Percentiles rank a stretch among this genome's conserved stretches.
These are phyloP conservation scores for Phytophthora uliginosa DNA, from an alignment of 352 stramenopile species.

Conservation along the genomic window DNA sequence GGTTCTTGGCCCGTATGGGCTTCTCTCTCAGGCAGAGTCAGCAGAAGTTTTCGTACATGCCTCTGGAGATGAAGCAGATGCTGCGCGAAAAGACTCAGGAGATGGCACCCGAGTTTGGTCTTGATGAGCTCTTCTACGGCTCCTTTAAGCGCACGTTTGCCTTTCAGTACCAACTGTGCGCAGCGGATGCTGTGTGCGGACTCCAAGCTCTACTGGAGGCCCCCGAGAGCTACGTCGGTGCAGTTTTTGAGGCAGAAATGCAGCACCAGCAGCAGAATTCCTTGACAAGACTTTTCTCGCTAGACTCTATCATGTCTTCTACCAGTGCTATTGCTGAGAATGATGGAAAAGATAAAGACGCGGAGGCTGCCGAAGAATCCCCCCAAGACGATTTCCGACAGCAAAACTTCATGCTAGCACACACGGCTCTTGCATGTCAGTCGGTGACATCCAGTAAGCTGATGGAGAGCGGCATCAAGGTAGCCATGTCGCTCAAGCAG, in stretches of 20 bases:
- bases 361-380: slow-evolving; percentile 28
- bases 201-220: slow-evolving; percentile 96
- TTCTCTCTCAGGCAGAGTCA: slow-evolving; percentile 96
- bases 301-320: slow-evolving; percentile 36
- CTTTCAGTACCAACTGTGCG: slow-evolving; percentile 96
- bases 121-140: slow-evolving; percentile 97
- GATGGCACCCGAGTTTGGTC: slow-evolving; percentile 94
- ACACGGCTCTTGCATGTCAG: slow-evolving; percentile 76
- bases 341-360: slow-evolving; percentile 34
- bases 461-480: slow-evolving; percentile 95
- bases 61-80: slow-evolving; percentile 91
- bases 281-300: slow-evolving; percentile 48
- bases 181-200: slow-evolving; percentile 96
- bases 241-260: slow-evolving; percentile 74
- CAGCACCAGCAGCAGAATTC: slow-evolving; percentile 62
- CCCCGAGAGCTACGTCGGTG: slow-evolving; percentile 70
- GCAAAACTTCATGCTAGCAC: slow-evolving; percentile 85
- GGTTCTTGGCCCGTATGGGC: slow-evolving; percentile 98
- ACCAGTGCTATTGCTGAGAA: slow-evolving; percentile 9
- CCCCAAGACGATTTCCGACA: slow-evolving; percentile 73
- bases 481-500: slow-evolving; percentile 96
- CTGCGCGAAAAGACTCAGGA: slow-evolving; percentile 94
- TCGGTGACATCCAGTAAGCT: slow-evolving; percentile 76
- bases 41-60: slow-evolving; percentile 98
- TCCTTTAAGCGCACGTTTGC: slow-evolving; percentile 96